These are phyloP conservation scores for Noccaea bulbosa DNA, from an alignment of 345 rosid genomes.

Conservation along the genomic window DNA sequence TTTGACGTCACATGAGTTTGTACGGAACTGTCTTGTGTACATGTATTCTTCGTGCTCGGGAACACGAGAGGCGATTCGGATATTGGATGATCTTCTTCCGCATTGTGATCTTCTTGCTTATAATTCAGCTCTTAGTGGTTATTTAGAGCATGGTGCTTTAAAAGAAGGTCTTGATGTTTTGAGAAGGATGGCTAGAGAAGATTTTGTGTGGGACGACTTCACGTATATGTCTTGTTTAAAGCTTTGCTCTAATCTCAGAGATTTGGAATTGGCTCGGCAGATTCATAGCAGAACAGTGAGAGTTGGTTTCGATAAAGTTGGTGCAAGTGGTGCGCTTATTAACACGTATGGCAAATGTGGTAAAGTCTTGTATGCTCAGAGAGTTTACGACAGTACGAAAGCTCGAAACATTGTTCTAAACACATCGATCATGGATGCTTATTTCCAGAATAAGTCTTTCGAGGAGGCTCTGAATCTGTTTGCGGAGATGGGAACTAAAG, in stretches of 20 bases:
- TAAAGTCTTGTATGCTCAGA: conserved; percentile 48
- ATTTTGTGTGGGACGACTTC: conserved; percentile 55
- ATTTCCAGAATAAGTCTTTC: conserved; percentile 66
- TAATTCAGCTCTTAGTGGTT: conserved; percentile 69
- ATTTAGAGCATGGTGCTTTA: conserved; percentile 52
- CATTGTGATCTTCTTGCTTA: conserved; percentile 52
- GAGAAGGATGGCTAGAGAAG: conserved; percentile 47
- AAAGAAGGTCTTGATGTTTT: conserved; percentile 60
- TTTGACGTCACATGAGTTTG: conserved; percentile 62
- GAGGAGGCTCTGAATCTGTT: conserved; percentile 72
- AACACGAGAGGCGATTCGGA: conserved; percentile 49
- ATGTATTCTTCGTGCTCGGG: conserved; percentile 57
- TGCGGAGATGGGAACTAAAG: conserved; percentile 50
- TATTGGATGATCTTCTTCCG: conserved; percentile 51
- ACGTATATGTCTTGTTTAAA: conserved; percentile 60
- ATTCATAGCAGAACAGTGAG: conserved; percentile 59
- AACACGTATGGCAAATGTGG: conserved; percentile 89
- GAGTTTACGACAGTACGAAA: conserved; percentile 52
- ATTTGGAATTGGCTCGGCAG: conserved; percentile 61
- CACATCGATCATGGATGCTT: conserved; percentile 68
- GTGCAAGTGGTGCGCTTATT: conserved; percentile 55
- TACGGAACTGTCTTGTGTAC: conserved; percentile 58
- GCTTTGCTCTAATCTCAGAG: conserved; percentile 57
- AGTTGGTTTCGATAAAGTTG: conserved; percentile 48
- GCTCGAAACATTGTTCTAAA: conserved; percentile 60